phyloP scores from a whole-genome alignment of 75 land plant species.

The Picea glauca region DNA sequence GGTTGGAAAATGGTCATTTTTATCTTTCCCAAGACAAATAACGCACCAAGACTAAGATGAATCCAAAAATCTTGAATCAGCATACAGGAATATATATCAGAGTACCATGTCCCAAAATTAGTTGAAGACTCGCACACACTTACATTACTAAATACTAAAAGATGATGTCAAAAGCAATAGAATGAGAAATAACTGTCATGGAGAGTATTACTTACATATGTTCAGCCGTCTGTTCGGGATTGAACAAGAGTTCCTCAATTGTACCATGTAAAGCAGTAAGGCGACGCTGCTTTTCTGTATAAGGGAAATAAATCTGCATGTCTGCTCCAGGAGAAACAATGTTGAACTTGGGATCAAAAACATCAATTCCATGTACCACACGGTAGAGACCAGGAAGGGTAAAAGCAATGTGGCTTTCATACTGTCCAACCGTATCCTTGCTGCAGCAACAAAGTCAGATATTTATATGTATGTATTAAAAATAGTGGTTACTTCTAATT shows the following conservation, averaged over 20 bases:
- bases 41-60: too few species aligned
- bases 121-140: too few species aligned
- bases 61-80: too few species aligned
- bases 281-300: constrained; percentile 42
- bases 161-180: too few species aligned
- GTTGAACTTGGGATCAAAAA: constrained; percentile 78
- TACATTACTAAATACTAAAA: too few species aligned
- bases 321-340: constrained; percentile 76
- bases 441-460: constrained; percentile 22
- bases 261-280: constrained; percentile 48
- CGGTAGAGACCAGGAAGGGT: constrained; percentile 63
- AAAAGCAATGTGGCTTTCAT: constrained; percentile 65
- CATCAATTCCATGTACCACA: constrained; percentile 73
- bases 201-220: constrained; percentile 39
- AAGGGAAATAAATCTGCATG: constrained; percentile 55
- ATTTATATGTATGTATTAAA: too few species aligned
- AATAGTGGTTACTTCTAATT: too few species aligned
- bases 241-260: constrained; percentile 50
- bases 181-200: too few species aligned
- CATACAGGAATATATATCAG: too few species aligned
- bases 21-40: too few species aligned
- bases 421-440: constrained; percentile 61
- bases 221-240: constrained; percentile 36
- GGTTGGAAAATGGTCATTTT: too few species aligned
- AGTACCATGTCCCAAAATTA: too few species aligned